Evolutionary conservation across 352 stramenopile genomes (phyloP).

Genomic region (Pythium folliculosum): DNA sequence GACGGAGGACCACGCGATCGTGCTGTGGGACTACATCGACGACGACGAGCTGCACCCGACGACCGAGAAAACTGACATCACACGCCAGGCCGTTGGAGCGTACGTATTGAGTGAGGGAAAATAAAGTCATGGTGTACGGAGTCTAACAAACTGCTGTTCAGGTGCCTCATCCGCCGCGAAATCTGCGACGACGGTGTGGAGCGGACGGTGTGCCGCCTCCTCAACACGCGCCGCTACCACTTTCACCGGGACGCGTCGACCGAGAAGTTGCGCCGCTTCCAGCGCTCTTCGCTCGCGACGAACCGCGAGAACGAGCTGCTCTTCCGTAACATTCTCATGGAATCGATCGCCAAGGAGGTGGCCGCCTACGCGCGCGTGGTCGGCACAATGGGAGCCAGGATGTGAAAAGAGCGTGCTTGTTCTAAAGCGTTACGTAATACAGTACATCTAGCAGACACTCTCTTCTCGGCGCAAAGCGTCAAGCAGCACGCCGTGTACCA

Average conservation of each 20-base stretch:
- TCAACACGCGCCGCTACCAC: conserved; percentile 13
- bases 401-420: not conserved
- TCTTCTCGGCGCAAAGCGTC: not conserved
- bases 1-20: conserved; percentile 28
- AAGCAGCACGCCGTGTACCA: not conserved
- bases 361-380: conserved; percentile 5
- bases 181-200: conserved; percentile 17
- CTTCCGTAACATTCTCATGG: conserved; percentile 8
- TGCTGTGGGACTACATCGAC: conserved; percentile 40
- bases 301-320: conserved; percentile 17
- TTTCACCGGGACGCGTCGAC: not conserved
- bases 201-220: conserved; percentile 5
- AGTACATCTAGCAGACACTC: too few species aligned
- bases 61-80: conserved; percentile 21
- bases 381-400: not conserved
- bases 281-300: not conserved
- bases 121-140: not conserved
- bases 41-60: conserved; percentile 35
- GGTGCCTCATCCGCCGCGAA: conserved; percentile 19
- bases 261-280: not conserved
- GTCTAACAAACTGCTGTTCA: conserved; percentile 1
- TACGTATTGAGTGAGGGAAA: conserved; percentile 2
- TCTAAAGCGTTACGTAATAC: too few species aligned
- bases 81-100: conserved; percentile 24
- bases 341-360: conserved; percentile 15